These are phyloP conservation scores for Phytophthora uliginosa DNA, from an alignment of 352 stramenopile species.

Conservation along the genomic window DNA sequence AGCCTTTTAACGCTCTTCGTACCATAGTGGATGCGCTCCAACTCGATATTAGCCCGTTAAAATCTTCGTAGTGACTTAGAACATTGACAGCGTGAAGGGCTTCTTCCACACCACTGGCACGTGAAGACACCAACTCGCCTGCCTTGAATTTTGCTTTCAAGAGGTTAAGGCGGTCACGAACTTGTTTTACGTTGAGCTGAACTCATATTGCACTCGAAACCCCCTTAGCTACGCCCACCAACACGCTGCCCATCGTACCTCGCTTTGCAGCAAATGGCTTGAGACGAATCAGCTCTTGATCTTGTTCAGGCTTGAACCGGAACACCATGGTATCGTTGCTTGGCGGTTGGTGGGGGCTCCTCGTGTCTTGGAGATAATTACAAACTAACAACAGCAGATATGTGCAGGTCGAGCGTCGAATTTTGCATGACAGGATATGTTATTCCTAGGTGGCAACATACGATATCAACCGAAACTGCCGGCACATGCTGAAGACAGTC, in stretches of 20 bases:
- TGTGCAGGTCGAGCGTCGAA: no score
- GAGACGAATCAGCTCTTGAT: slow-evolving; percentile 11
- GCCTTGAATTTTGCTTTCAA: slow-evolving; percentile 5
- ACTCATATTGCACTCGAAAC: not conserved
- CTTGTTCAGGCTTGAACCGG: slow-evolving; percentile 3
- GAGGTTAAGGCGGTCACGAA: slow-evolving; percentile 13
- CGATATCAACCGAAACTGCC: no score
- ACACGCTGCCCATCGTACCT: slow-evolving; percentile 1
- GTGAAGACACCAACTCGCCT: not conserved
- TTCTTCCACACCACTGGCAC: slow-evolving; percentile 11
- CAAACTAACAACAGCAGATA: no score
- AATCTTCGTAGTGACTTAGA: slow-evolving; percentile 17
- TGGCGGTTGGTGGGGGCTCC: no score
- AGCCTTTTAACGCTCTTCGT: not conserved
- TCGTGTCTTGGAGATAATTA: no score
- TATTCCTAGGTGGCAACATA: no score
- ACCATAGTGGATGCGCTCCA: not conserved
- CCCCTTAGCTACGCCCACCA: not conserved
- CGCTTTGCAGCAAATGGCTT: slow-evolving; percentile 12
- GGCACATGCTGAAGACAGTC: no score
- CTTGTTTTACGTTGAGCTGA: slow-evolving; percentile 10
- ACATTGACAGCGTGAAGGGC: slow-evolving; percentile 8
- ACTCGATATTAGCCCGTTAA: not conserved
- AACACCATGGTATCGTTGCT: not conserved
- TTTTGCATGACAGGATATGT: no score